Evolutionary conservation across 305 asterid genomes (phyloP).

Genomic region (Stenogyne calaminthoides): DNA sequence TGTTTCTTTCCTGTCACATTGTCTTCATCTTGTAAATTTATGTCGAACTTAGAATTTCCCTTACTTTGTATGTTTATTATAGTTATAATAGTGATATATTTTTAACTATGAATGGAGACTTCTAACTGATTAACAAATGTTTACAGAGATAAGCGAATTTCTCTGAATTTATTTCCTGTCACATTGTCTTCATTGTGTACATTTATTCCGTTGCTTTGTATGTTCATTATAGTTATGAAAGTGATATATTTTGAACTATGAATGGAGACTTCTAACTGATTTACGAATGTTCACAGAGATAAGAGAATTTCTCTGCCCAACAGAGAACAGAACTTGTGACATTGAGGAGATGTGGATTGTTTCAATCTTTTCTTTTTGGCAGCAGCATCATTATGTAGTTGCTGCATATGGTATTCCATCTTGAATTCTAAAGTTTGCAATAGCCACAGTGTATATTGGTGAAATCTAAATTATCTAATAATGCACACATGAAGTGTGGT

Average conservation of each 20-base stretch:
- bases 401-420: neutral
- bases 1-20: slow-evolving; percentile 2
- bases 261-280: neutral
- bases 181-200: neutral
- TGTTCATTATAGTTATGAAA: neutral
- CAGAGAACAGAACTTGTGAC: neutral
- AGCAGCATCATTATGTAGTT: neutral
- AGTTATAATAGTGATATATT: neutral
- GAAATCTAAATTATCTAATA: neutral
- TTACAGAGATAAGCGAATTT: neutral
- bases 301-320: slow-evolving; percentile 3
- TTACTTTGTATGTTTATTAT: neutral
- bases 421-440: neutral
- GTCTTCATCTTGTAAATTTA: slow-evolving; percentile 1
- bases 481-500: neutral
- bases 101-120: neutral
- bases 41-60: neutral
- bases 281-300: neutral
- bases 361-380: neutral
- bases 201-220: neutral
- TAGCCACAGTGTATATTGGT: neutral
- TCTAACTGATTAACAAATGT: slow-evolving; percentile 1
- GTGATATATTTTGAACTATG: neutral
- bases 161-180: neutral
- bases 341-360: neutral